phyloP scores from a whole-genome alignment of 768 basidiomycete genomes.

The Albatrellus ellisii region DNA sequence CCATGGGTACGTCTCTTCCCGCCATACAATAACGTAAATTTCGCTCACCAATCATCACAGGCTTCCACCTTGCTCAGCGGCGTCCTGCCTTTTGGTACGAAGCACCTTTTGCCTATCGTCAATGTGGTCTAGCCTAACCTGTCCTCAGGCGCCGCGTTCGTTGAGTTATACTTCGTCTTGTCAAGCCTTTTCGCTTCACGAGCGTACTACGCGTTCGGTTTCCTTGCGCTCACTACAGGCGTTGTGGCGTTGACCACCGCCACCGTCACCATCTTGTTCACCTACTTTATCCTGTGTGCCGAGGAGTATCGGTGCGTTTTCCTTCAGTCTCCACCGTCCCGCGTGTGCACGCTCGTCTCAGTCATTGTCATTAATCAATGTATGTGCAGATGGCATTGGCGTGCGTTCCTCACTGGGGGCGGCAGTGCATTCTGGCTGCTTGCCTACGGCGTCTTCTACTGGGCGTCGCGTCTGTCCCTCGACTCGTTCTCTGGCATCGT shows the following conservation, averaged over 20 bases:
- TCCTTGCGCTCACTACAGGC: constrained; percentile 75
- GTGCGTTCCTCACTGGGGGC: constrained; percentile 83
- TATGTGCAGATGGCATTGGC: constrained; percentile 81
- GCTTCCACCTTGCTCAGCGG: constrained; percentile 74
- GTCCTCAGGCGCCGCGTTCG: constrained; percentile 76
- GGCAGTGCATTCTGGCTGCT: constrained; percentile 89
- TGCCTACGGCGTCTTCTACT: constrained; percentile 81
- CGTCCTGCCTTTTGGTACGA: constrained; percentile 77
- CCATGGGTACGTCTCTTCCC: constrained; percentile 46
- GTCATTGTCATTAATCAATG: background rate
- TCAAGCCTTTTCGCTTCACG: constrained; percentile 86
- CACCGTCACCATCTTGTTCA: constrained; percentile 79
- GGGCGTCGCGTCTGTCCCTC: constrained; percentile 76
- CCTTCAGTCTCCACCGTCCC: constrained; percentile 3
- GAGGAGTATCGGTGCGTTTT: constrained; percentile 76
- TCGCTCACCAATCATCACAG: constrained; percentile 17
- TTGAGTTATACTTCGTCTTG: constrained; percentile 87
- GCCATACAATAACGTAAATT: constrained; percentile 1
- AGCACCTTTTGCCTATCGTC: background rate
- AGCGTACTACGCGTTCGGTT: constrained; percentile 94
- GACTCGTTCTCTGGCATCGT: constrained; percentile 69
- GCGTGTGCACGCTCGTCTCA: background rate
- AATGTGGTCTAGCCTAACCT: background rate
- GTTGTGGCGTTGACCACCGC: constrained; percentile 82
- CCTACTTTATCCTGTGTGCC: constrained; percentile 85